Conservation (phyloP, 2,329 filamentous ascomycete species). For the Thyridium curvatum region DNA sequence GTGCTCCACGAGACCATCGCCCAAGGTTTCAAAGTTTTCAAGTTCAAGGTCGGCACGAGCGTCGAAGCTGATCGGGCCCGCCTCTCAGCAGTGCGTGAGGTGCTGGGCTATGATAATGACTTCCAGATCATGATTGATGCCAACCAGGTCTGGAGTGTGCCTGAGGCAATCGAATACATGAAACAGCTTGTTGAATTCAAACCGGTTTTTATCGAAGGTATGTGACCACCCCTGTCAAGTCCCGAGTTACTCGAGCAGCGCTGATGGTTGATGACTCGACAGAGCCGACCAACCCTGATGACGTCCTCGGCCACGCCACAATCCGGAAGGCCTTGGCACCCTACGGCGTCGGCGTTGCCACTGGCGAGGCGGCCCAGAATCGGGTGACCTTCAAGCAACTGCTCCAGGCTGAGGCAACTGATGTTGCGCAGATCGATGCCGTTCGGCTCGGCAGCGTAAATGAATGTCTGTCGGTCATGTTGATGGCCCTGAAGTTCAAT, state of each 20-base stretch:
- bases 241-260: no score
- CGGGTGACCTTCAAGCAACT: conserved; percentile 92
- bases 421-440: conserved; percentile 85
- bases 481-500: conserved; percentile 73
- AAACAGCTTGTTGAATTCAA: conserved; percentile 73
- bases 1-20: conserved; percentile 68
- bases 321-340: conserved; percentile 74
- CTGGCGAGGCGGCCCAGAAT: conserved; percentile 94
- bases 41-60: conserved; percentile 76
- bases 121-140: conserved; percentile 90
- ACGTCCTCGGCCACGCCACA: conserved; percentile 81
- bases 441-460: conserved; percentile 87
- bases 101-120: conserved; percentile 75
- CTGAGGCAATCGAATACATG: conserved; percentile 86
- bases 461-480: conserved; percentile 82
- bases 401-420: conserved; percentile 71
- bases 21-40: conserved; percentile 80
- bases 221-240: not conserved
- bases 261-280: no score
- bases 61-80: conserved; percentile 66
- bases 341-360: conserved; percentile 75
- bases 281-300: conserved; percentile 85
- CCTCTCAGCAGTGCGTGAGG: conserved; percentile 66
- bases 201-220: conserved; percentile 80
- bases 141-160: conserved; percentile 89